Evolutionary conservation across 2,329 filamentous ascomycete genomes (phyloP), one percentile per base, ranked within the genome.

Genomic region (Alternaria infectoria): DNA sequence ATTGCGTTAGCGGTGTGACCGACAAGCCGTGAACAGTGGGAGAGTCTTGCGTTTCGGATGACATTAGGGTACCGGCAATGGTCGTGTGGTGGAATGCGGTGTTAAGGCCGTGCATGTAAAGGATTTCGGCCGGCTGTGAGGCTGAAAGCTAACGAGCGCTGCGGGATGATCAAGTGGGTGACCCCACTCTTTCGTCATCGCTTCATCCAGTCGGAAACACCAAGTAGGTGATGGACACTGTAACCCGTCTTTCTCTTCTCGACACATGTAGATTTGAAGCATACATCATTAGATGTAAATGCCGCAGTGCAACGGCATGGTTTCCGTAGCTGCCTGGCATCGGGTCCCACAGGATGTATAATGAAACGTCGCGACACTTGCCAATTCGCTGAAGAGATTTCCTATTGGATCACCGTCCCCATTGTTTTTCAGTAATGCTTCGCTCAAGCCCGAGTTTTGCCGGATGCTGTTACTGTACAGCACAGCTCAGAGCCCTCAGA

Each of bases 1-100:
- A 80, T 71, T 80, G 76, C 1, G 76, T 78, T 23, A 69, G 58
- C 4, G 72, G 61, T 1, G 74, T 74, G 7, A 79, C 59, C 9
- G 68, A 70, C 32, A 76, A 15, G 44, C 77, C 77, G 54, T 76
- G 63, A 7, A 78, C 67, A 6, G 25, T 49, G 4, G 71, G 72
- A 7, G 43, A 5, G 4, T 17, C 23, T 17, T 28, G 15, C 3
- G 10, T 43, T 36, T 40, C 25, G 45, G 55, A 26, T 9, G 15
- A 9, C n/a, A 45, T 17, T 26, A 6, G 19, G 26, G 49, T 45
- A 6, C 47, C 11, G 23, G 61, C 47, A 64, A 64, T 72, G 43
- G 56, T 62, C 15, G 32, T 13, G 56, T 62, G 50, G 21, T 36
- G 32, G 11, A 44, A 43, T 25, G 36, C 26, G 11, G 12, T 52